phyloP scores from a whole-genome alignment of 306 rosid genomes.

The Astragalus glycyphyllos region DNA sequence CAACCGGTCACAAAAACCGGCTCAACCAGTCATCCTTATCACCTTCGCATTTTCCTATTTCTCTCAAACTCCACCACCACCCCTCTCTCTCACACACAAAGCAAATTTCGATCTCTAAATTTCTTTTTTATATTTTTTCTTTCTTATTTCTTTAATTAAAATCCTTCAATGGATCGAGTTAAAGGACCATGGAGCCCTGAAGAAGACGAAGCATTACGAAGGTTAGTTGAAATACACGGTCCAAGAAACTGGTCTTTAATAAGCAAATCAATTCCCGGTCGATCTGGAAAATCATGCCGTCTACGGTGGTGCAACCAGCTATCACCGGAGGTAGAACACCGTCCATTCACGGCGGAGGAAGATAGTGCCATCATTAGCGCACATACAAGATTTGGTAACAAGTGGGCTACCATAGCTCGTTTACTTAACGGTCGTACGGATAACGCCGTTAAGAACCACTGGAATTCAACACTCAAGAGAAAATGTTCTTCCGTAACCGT shows the following conservation, averaged over 20 bases:
- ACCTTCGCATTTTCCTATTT: constrained; percentile 42
- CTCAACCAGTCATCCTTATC: constrained; percentile 52
- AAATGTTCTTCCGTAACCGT: constrained; percentile 59
- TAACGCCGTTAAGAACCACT: constrained; percentile 91
- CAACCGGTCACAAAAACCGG: constrained; percentile 59
- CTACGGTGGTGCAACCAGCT: constrained; percentile 94
- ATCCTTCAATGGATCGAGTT: constrained; percentile 63
- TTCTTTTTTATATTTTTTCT: neutral
- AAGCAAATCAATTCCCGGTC: constrained; percentile 84
- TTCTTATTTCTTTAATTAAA: neutral
- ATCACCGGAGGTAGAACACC: constrained; percentile 81
- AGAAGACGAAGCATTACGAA: constrained; percentile 68
- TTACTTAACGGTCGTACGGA: constrained; percentile 83
- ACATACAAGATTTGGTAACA: constrained; percentile 71
- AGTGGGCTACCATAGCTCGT: constrained; percentile 86
- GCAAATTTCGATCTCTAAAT: neutral
- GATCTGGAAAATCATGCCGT: constrained; percentile 94
- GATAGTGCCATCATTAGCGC: constrained; percentile 68
- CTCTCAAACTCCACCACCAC: constrained; percentile 17
- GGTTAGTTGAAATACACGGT: constrained; percentile 65
- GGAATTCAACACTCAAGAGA: constrained; percentile 90
- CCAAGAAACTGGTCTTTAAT: constrained; percentile 82
- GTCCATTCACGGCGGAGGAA: constrained; percentile 71
- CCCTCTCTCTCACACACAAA: neutral
- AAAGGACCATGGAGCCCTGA: constrained; percentile 52